A percentile compares a stretch with the other conserved stretches of the same genome.
phyloP scores from a whole-genome alignment of 441 rosid species.

The Dalechampia spathulata region DNA sequence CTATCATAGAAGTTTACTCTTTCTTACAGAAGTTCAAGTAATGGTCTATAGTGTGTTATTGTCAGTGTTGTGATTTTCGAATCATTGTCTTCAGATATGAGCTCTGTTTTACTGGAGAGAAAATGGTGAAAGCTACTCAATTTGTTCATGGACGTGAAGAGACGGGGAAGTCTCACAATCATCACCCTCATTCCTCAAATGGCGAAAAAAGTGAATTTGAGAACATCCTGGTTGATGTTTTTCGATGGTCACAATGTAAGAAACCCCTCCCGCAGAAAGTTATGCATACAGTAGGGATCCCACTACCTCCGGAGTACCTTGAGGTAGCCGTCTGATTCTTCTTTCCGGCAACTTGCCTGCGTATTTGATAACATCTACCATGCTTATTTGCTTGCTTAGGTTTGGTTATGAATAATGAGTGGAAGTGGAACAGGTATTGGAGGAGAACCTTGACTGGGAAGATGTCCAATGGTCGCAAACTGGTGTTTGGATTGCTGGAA shows the following conservation, averaged over 20 bases:
- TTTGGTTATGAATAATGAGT: too few relatives aligned
- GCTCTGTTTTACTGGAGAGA: conserved; percentile 87
- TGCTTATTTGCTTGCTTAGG: too few relatives aligned
- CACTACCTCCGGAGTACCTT: conserved; percentile 70
- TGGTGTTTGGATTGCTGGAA: conserved; percentile 95
- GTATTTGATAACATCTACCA: too few relatives aligned
- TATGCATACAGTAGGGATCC: conserved; percentile 85
- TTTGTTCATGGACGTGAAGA: conserved; percentile 54
- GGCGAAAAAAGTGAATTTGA: conserved; percentile 71
- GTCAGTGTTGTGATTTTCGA: not conserved
- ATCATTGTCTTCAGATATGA: conserved; percentile 49
- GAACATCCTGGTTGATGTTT: conserved; percentile 54
- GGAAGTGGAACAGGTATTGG: conserved; percentile 51
- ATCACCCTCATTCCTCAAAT: conserved; percentile 45
- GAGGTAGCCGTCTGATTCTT: conserved; percentile 46
- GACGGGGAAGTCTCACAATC: conserved; percentile 54
- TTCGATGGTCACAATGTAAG: conserved; percentile 94
- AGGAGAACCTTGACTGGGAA: conserved; percentile 95
- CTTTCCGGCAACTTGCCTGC: not conserved
- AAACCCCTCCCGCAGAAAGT: conserved; percentile 82
- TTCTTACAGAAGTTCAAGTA: not conserved
- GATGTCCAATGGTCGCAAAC: conserved; percentile 99
- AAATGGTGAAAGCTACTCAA: conserved; percentile 51
- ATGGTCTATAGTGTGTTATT: not conserved
- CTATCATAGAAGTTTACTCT: not conserved